A percentile compares a stretch with the other conserved stretches of the same genome.
Conservation (phyloP, 2,329 filamentous ascomycete genomes). For the Orbilia ellipsospora region DNA sequence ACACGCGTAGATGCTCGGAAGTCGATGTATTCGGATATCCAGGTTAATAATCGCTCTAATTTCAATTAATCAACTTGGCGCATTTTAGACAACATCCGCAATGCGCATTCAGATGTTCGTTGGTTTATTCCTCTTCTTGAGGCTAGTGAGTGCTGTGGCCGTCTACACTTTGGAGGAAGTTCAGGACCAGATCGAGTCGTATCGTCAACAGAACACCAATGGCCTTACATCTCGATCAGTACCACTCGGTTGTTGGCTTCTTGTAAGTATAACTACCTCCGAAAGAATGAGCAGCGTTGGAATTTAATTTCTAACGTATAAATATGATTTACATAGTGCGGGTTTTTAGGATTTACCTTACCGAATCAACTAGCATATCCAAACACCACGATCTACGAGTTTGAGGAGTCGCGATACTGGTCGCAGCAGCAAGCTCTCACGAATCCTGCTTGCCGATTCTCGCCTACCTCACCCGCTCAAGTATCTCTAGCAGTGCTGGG, state of each 20-base stretch:
- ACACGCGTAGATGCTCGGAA: too few relatives aligned
- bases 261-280: not conserved
- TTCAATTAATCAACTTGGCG: too few relatives aligned
- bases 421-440: conserved; percentile 12
- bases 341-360: not conserved
- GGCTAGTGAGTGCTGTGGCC: not conserved
- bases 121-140: not conserved
- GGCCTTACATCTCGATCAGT: not conserved
- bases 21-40: too few relatives aligned
- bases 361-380: conserved; percentile 2
- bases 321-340: not conserved
- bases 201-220: not conserved
- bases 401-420: conserved; percentile 14
- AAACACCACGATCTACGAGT: conserved; percentile 2
- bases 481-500: conserved; percentile 64
- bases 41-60: too few relatives aligned
- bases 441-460: conserved; percentile 2
- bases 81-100: not conserved
- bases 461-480: conserved; percentile 60
- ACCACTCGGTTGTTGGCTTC: not conserved
- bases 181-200: not conserved
- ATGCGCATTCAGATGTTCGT: not conserved
- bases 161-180: conserved; percentile 5
- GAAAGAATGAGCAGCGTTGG: not conserved
- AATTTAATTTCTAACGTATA: not conserved